Evolutionary conservation across 495 filamentous ascomycete genomes (phyloP), one percentile per base, ranked within the genome.

Genomic region (Aspergillus leporis): DNA sequence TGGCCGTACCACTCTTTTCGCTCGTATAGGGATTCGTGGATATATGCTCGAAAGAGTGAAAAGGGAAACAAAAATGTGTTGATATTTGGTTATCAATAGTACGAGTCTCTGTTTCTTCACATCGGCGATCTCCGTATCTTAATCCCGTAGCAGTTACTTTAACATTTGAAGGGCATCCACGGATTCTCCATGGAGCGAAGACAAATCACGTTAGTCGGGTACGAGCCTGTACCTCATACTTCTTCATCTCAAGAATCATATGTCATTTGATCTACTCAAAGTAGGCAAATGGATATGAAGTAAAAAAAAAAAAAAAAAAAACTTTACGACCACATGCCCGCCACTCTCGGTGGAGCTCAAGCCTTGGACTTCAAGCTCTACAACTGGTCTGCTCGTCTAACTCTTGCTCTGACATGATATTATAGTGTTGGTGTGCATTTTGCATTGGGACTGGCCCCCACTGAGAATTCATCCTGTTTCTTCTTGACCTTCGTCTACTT

Each of bases 61-160:
- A n/a, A 18, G n/a, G 12, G n/a, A 6, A 41, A n/a, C 3, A 41
- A 41, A 16, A 16, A 41, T 41, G 38, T 7, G 38, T 41, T n/a
- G 38, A 41, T 41, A 18, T 6, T 16, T 41, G n/a, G 38, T 14
- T 41, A 41, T 41, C 43, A 47, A 47, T 47, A 47, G 43, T 47
- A 21, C 16, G 18, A 19, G 36, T 53, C 16, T 54, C 49, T 58
- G 34, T 55, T 62, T 51, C 45, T 63, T 62, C 50, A 60, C 64
- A 61, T 66, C 64, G 60, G 64, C 46, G 64, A 63, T 66, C 64
- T 63, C 64, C 64, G 64, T 59, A 48, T 40, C 47, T 46, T 28
- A 48, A 30, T n/a, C 51, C 53, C 53, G 18, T 36, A 18, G 41
- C 41, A 45, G 41, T 45, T 3, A 45, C 41, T 18, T 45, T n/a